These are phyloP conservation scores for Dryadomyces sulphureus DNA, from an alignment of 2,329 filamentous ascomycete genomes.

Conservation along the genomic window DNA sequence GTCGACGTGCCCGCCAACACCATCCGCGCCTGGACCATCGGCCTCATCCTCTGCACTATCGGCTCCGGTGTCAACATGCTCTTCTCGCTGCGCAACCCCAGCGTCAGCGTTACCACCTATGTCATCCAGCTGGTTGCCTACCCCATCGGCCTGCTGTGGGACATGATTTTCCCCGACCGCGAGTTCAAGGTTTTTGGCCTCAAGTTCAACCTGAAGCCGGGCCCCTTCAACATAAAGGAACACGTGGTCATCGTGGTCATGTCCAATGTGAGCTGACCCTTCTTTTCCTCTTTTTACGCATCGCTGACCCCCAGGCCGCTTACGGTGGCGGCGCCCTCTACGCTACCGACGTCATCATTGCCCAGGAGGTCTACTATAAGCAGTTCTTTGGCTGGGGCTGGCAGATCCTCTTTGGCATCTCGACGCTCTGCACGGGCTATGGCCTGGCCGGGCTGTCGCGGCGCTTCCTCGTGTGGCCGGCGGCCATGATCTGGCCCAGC, in stretches of 20 bases:
- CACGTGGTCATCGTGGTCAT: conserved; percentile 48
- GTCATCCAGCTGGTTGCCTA: conserved; percentile 49
- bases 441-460: conserved; percentile 45
- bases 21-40: conserved; percentile 44
- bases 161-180: conserved; percentile 37
- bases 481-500: conserved; percentile 50
- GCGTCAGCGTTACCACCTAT: conserved; percentile 43
- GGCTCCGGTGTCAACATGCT: conserved; percentile 43
- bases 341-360: conserved; percentile 35
- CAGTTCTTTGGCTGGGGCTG: conserved; percentile 42
- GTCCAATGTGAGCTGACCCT: conserved; percentile 36
- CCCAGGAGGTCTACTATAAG: conserved; percentile 36
- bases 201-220: conserved; percentile 40
- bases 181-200: conserved; percentile 35
- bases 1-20: conserved; percentile 50
- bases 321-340: conserved; percentile 44
- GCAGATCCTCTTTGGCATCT: conserved; percentile 43
- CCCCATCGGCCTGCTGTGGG: conserved; percentile 40
- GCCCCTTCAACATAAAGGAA: conserved; percentile 47
- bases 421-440: conserved; percentile 48
- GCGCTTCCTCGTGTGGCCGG: conserved; percentile 44
- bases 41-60: conserved; percentile 40
- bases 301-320: conserved; percentile 28
- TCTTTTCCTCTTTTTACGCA: background rate
- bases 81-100: conserved; percentile 44